Evolutionary conservation across 495 filamentous ascomycete species (phyloP).

Genomic region (Penicillium odoratum): DNA sequence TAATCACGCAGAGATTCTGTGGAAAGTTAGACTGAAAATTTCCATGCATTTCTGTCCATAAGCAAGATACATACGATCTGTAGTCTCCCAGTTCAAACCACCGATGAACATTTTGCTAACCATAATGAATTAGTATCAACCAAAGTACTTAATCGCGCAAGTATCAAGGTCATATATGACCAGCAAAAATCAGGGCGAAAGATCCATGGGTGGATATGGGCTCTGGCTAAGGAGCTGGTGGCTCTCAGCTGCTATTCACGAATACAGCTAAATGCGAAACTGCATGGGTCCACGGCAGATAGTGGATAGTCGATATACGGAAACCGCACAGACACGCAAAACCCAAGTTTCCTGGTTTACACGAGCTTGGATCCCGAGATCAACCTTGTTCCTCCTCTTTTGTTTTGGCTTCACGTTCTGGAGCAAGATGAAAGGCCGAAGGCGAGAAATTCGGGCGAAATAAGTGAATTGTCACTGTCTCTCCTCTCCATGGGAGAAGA

Average conservation of each 20-base stretch:
- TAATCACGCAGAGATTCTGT: constrained; percentile 97
- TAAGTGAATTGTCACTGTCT: constrained; percentile 46
- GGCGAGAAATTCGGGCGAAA: constrained; percentile 41
- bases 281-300: constrained; percentile 1
- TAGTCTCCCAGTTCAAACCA: constrained; percentile 98
- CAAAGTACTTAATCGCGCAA: background rate
- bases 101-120: constrained; percentile 99
- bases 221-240: constrained; percentile 21
- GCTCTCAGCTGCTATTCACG: constrained; percentile 30
- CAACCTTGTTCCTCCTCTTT: constrained; percentile 13
- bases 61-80: constrained; percentile 70
- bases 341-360: constrained; percentile 34
- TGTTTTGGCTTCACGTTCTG: constrained; percentile 12
- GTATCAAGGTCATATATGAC: background rate
- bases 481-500: constrained; percentile 30
- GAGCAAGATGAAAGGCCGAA: constrained; percentile 18
- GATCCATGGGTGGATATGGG: background rate
- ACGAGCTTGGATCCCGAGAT: constrained; percentile 28
- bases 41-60: background rate
- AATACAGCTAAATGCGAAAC: constrained; percentile 23
- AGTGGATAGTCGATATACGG: constrained; percentile 1
- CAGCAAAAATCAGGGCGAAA: constrained; percentile 3
- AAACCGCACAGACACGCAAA: constrained; percentile 6
- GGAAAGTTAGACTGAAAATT: constrained; percentile 19
- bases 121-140: constrained; percentile 22